Percentiles rank a stretch among this genome's conserved stretches.
Evolutionary conservation across 1,284 basidiomycete species (phyloP).

Genomic region (Cutaneotrichosporon mucoides): DNA sequence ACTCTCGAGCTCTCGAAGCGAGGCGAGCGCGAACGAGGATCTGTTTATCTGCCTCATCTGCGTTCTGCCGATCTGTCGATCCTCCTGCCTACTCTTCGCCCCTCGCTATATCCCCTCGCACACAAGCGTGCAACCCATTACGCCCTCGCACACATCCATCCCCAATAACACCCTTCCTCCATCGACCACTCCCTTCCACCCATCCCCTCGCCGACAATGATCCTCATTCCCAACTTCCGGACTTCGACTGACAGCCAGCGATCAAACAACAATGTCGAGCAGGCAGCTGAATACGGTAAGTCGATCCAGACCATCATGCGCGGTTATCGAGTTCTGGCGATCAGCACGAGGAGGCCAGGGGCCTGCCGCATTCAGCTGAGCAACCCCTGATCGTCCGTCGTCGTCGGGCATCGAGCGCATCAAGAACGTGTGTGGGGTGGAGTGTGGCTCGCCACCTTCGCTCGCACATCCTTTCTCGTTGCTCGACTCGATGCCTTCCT

Average conservation of each 20-base stretch:
- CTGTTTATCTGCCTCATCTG: too few species aligned
- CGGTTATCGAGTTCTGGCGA: neutral
- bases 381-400: neutral
- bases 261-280: constrained; percentile 38
- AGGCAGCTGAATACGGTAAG: constrained; percentile 46
- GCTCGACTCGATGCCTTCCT: too few species aligned
- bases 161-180: neutral
- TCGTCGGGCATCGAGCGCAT: neutral
- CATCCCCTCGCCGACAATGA: neutral
- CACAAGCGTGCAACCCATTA: neutral
- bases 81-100: neutral
- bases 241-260: constrained; percentile 21
- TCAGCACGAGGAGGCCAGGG: neutral
- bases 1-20: too few species aligned
- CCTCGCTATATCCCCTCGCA: neutral
- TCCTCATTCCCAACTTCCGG: neutral
- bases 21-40: too few species aligned
- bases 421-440: too few species aligned
- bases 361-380: neutral
- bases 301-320: neutral
- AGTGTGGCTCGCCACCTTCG: too few species aligned
- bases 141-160: neutral
- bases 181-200: neutral
- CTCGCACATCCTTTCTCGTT: too few species aligned
- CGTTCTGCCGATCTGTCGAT: too few species aligned